Evolutionary conservation across 192 early-diverging fungal genomes (phyloP).

Genomic region (Chytriomyces sp.): DNA sequence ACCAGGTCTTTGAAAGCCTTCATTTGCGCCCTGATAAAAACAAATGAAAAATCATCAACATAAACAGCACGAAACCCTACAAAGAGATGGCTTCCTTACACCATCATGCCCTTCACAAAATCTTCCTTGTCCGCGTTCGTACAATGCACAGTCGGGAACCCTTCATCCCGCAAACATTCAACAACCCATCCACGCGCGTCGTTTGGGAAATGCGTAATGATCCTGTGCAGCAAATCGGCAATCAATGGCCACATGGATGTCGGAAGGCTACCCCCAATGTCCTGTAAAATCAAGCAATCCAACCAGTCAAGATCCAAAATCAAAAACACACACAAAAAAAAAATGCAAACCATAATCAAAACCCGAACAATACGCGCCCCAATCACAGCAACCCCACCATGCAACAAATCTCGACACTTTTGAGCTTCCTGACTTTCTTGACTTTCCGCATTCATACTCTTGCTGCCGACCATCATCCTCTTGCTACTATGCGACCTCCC

Average conservation of each 20-base stretch:
- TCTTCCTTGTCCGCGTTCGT: constrained; percentile 29
- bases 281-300: too few species aligned
- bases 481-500: too few species aligned
- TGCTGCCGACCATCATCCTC: too few species aligned
- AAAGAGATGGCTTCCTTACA: too few species aligned
- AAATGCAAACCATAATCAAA: constrained; percentile 17
- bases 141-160: constrained; percentile 32
- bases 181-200: constrained; percentile 27
- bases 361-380: constrained; percentile 7
- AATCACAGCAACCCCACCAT: constrained; percentile 13
- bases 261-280: constrained; percentile 18
- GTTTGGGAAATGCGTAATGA: constrained; percentile 32
- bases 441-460: constrained; percentile 18
- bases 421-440: constrained; percentile 8
- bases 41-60: too few species aligned
- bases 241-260: constrained; percentile 33
- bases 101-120: constrained; percentile 37
- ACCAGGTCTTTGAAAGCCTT: constrained; percentile 37
- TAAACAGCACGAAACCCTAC: too few species aligned
- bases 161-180: constrained; percentile 23
- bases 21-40: constrained; percentile 24
- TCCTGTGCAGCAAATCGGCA: constrained; percentile 20
- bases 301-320: too few species aligned
- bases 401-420: constrained; percentile 14
- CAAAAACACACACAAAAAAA: too few species aligned